These are phyloP conservation scores for Entonaema liquescens DNA, from an alignment of 495 filamentous ascomycete genomes.

Conservation along the genomic window DNA sequence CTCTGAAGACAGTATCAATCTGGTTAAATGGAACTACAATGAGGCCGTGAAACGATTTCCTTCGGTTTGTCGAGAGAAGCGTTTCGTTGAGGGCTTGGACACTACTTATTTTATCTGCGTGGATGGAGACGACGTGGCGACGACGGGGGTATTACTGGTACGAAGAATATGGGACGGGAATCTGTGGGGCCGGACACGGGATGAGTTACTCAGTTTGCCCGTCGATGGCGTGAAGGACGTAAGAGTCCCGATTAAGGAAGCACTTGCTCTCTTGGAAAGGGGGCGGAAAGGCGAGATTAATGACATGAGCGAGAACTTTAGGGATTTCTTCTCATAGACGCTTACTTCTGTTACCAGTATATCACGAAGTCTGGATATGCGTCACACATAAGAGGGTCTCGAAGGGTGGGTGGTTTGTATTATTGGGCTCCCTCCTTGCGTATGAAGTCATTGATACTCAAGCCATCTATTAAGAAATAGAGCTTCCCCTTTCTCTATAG, in stretches of 20 bases:
- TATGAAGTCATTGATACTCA: background rate
- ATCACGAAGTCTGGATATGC: too few relatives aligned
- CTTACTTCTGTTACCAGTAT: too few relatives aligned
- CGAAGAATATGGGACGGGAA: slow-evolving; percentile 10
- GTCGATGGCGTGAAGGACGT: background rate
- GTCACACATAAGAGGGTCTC: too few relatives aligned
- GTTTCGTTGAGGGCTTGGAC: slow-evolving; percentile 29
- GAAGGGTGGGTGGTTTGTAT: too few relatives aligned
- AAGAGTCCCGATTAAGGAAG: background rate
- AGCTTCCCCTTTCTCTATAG: too few relatives aligned
- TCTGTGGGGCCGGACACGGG: background rate
- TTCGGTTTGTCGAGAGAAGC: slow-evolving; percentile 12
- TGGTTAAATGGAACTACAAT: background rate
- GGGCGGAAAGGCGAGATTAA: background rate
- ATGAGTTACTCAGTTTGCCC: background rate
- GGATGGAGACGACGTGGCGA: slow-evolving; percentile 25
- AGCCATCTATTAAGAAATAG: too few relatives aligned
- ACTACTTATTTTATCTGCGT: slow-evolving; percentile 31
- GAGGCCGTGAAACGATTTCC: background rate
- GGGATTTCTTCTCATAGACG: background rate
- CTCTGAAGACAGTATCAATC: background rate
- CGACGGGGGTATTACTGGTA: slow-evolving; percentile 25
- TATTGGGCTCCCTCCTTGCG: background rate
- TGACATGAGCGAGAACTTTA: background rate
- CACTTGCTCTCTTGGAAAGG: background rate